Conservation (phyloP, 2,329 filamentous ascomycete genomes). For the Penicillium sp. region DNA sequence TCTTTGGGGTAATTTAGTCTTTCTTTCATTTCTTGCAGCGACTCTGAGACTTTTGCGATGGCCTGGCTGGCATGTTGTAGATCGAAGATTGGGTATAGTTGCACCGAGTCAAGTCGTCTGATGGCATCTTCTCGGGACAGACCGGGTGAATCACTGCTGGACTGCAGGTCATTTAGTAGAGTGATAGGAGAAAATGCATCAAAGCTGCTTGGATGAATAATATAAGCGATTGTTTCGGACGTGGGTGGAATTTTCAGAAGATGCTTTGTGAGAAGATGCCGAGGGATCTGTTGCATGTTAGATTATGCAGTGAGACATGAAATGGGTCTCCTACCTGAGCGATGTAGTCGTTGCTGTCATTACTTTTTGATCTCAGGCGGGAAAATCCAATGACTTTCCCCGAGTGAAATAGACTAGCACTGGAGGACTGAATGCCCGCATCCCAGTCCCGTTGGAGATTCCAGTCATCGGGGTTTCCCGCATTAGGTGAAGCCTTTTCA, state of each 20-base stretch:
- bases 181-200: conserved; percentile 28
- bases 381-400: conserved; percentile 34
- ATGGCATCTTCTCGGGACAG: conserved; percentile 29
- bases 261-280: conserved; percentile 24
- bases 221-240: conserved; percentile 25
- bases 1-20: conserved; percentile 3
- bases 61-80: conserved; percentile 28
- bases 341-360: conserved; percentile 25
- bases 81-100: conserved; percentile 32
- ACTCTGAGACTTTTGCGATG: conserved; percentile 27
- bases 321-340: conserved; percentile 24
- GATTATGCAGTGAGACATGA: background rate
- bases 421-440: conserved; percentile 14
- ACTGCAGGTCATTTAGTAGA: conserved; percentile 27
- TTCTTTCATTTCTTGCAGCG: conserved; percentile 19
- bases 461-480: conserved; percentile 17
- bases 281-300: conserved; percentile 25
- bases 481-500: background rate
- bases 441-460: conserved; percentile 23
- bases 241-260: conserved; percentile 10
- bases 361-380: conserved; percentile 19
- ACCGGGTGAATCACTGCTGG: background rate
- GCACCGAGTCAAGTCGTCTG: conserved; percentile 28
- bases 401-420: conserved; percentile 21
- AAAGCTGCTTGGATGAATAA: conserved; percentile 31